Evolutionary conservation across 164 flowering plant species (phyloP).

Genomic region (Magnolia kwangsiensis): DNA sequence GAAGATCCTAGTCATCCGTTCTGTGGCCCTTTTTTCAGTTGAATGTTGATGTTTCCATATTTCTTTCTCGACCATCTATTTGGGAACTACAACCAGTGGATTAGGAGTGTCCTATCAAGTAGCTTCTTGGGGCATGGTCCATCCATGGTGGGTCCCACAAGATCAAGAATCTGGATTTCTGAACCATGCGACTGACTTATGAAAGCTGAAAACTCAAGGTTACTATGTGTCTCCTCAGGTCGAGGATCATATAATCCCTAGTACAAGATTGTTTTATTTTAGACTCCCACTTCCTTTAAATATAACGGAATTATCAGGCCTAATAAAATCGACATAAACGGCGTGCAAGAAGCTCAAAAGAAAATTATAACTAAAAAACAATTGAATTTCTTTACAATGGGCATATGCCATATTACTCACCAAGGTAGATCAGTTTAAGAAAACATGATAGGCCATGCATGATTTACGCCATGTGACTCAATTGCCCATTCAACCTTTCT

Average conservation of each 20-base stretch:
- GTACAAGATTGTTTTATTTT: not conserved
- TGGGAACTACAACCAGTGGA: no score
- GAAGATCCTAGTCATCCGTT: no score
- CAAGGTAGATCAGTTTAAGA: not conserved
- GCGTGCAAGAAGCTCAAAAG: not conserved
- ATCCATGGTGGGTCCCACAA: no score
- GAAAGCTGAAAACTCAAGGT: not conserved
- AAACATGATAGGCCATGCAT: no score
- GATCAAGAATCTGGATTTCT: no score
- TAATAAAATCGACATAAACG: not conserved
- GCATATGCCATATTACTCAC: slow-evolving; percentile 1
- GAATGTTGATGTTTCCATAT: no score
- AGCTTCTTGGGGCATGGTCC: no score
- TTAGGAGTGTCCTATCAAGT: no score
- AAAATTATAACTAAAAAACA: no score
- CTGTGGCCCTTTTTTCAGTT: no score
- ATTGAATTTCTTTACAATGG: not conserved
- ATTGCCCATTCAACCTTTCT: not conserved
- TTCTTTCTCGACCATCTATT: no score
- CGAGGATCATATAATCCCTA: not conserved
- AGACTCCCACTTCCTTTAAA: not conserved
- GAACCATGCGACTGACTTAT: no score
- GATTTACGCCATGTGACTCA: not conserved
- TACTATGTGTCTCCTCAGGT: not conserved
- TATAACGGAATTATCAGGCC: not conserved